These are phyloP conservation scores for Trametes punicea DNA, from an alignment of 768 basidiomycete species.

Conservation along the genomic window DNA sequence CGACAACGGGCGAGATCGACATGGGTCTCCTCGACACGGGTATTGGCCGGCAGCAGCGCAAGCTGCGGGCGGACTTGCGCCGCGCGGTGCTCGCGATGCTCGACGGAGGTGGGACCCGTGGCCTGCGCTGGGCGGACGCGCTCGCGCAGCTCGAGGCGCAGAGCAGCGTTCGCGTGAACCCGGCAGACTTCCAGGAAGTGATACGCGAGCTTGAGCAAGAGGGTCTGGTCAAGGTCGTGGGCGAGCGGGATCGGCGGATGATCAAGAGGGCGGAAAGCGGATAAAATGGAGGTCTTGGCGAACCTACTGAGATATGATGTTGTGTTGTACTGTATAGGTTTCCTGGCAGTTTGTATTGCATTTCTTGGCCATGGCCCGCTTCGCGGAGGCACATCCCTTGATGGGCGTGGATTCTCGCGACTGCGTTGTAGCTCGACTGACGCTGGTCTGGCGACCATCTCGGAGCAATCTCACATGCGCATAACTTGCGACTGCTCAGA, in stretches of 20 bases:
- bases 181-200: slow-evolving; percentile 78
- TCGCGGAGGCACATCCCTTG: too few relatives aligned
- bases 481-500: too few relatives aligned
- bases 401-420: too few relatives aligned
- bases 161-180: slow-evolving; percentile 77
- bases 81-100: slow-evolving; percentile 71
- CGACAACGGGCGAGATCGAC: slow-evolving; percentile 94
- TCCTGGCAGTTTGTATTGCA: too few relatives aligned
- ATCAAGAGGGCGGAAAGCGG: slow-evolving; percentile 75
- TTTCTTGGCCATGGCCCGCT: too few relatives aligned
- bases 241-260: slow-evolving; percentile 81
- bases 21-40: slow-evolving; percentile 95
- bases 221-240: slow-evolving; percentile 80
- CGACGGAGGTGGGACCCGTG: slow-evolving; percentile 50
- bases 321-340: too few relatives aligned
- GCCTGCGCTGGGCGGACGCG: slow-evolving; percentile 82
- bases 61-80: slow-evolving; percentile 86
- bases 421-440: too few relatives aligned
- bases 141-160: slow-evolving; percentile 76
- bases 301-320: too few relatives aligned
- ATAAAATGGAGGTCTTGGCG: too few relatives aligned
- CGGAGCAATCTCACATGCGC: too few relatives aligned
- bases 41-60: slow-evolving; percentile 81
- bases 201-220: slow-evolving; percentile 79
- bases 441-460: too few relatives aligned